A percentile compares a stretch with the other conserved stretches of the same genome.
These are phyloP conservation scores for Aphanoascus verrucosus DNA, from an alignment of 2,329 filamentous ascomycete species.

Conservation along the genomic window DNA sequence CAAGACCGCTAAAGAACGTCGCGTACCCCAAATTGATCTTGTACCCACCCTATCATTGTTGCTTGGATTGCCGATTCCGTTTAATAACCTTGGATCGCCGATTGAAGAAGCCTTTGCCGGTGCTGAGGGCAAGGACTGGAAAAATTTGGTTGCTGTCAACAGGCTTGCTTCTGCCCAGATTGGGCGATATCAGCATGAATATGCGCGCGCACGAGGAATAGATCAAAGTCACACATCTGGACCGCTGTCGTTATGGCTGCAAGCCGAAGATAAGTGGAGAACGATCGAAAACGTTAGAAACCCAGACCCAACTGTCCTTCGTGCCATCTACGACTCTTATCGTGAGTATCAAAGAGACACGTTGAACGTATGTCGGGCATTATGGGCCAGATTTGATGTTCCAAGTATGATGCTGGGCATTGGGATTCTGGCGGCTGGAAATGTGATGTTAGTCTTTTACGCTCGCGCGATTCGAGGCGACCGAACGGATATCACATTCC, in stretches of 20 bases:
- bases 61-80: conserved; percentile 84
- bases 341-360: conserved; percentile 67
- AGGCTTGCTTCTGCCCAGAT: conserved; percentile 75
- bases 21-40: conserved; percentile 80
- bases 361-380: conserved; percentile 62
- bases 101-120: conserved; percentile 90
- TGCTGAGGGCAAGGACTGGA: conserved; percentile 51
- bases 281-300: conserved; percentile 33
- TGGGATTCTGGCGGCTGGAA: conserved; percentile 54
- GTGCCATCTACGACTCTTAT: conserved; percentile 48
- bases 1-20: conserved; percentile 58
- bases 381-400: conserved; percentile 91
- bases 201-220: conserved; percentile 61
- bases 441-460: conserved; percentile 63
- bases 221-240: conserved; percentile 49
- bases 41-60: conserved; percentile 84
- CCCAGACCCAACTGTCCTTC: conserved; percentile 30
- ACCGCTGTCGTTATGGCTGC: conserved; percentile 49
- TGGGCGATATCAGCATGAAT: conserved; percentile 75
- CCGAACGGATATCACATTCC: conserved; percentile 43
- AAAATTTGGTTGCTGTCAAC: conserved; percentile 65
- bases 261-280: conserved; percentile 47
- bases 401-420: conserved; percentile 76
- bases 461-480: conserved; percentile 48
- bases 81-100: conserved; percentile 85